Evolutionary conservation across 2,329 filamentous ascomycete genomes (phyloP), one percentile per base, ranked within the genome.

Genomic region (Colletotrichum trifolii): DNA sequence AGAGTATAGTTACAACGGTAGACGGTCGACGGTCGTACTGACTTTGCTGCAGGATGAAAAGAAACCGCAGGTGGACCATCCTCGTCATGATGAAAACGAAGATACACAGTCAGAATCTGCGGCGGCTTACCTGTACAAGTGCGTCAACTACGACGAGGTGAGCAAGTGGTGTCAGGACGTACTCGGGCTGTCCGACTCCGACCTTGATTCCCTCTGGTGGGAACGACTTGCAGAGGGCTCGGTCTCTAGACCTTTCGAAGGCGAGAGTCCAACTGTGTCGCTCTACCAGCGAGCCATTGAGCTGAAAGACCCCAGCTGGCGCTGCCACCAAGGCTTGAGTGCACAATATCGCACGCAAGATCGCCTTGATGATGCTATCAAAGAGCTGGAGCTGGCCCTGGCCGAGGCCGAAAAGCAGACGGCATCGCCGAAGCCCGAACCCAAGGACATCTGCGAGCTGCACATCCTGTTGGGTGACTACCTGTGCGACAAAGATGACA

Each of bases 201-300:
- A 52, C 15, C 33, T 52, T 25, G 48, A 52, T 33, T 52, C 34
- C 38, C 48, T 52, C 12, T 52, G 48, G 34, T 52, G 38, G 12
- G 48, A 52, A 35, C 25, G 48, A n/a, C n/a, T 52, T 13, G 48
- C 48, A n/a, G 34, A 39, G 48, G 48, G 13, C 25, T n/a, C 48
- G 34, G 25, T 25, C 25, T 25, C 25, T 25, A 25, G 25, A 25
- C 25, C 25, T 25, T 25, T 25, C 25, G 25, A 25, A 25, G 25
- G 25, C 25, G 25, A 25, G 25, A 9, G 38, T n/a, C 33, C 34
- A 35, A n/a, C 48, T 2, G 5, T 36, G 8, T 39, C 34, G 4
- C 6, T 52, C 11, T 52, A 52, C 10, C 15, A 52, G 33, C 34
- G 34, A 35, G 48, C 48, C 17, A 35, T 39, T 6, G n/a, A 39